phyloP scores from a whole-genome alignment of 106 monocot genomes.

The Acorus gramineus region DNA sequence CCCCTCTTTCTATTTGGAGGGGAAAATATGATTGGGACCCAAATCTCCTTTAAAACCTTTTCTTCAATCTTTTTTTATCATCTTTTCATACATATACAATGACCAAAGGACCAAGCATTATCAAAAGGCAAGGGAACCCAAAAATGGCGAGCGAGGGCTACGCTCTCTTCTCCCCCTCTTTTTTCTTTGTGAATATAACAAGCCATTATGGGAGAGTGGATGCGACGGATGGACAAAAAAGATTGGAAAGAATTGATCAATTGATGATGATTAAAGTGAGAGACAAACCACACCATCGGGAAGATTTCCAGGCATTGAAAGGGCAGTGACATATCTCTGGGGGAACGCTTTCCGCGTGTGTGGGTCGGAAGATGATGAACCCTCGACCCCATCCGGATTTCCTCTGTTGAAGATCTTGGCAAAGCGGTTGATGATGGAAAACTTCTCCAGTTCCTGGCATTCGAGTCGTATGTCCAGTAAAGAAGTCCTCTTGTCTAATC shows the following conservation, averaged over 20 bases:
- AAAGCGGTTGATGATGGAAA: slow-evolving; percentile 58
- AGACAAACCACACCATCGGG: slow-evolving; percentile 24
- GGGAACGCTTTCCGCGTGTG: slow-evolving; percentile 9
- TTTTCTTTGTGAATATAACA: no score
- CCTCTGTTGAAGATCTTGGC: slow-evolving; percentile 51
- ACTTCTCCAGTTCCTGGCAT: slow-evolving; percentile 52
- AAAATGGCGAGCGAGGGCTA: no score
- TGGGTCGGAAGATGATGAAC: slow-evolving; percentile 15
- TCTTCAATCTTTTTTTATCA: no score
- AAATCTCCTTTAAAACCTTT: no score
- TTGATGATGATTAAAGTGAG: slow-evolving; percentile 14
- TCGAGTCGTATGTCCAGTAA: slow-evolving; percentile 43
- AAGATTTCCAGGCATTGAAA: slow-evolving; percentile 14
- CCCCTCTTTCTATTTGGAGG: no score
- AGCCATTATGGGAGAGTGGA: no score
- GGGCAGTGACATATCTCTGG: slow-evolving; percentile 24
- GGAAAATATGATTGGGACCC: no score
- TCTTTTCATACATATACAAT: no score
- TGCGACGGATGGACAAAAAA: no score
- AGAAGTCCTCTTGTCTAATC: slow-evolving; percentile 36
- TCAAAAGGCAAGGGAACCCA: no score
- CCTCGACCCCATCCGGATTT: slow-evolving; percentile 27
- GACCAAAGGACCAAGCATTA: no score
- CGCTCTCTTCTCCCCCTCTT: no score
- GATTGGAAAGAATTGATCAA: neutral